Conservation (phyloP, 345 rosid species). For the Triadica sebifera region DNA sequence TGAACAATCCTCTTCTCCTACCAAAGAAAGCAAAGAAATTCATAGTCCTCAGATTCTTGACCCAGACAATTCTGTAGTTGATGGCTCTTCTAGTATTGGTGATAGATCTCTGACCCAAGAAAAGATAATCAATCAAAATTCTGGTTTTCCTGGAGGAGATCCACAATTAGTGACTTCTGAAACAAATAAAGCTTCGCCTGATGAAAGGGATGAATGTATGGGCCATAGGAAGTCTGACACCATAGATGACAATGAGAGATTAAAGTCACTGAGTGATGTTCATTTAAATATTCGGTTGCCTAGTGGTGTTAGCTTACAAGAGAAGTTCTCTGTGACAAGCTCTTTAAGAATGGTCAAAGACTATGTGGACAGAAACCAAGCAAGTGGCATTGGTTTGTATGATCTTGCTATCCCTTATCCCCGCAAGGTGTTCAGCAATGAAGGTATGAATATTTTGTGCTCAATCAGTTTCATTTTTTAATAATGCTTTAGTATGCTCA, state of each 20-base stretch:
- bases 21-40: slow-evolving; percentile 26
- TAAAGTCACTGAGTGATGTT: slow-evolving; percentile 47
- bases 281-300: slow-evolving; percentile 74
- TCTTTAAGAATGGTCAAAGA: slow-evolving; percentile 65
- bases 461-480: neutral
- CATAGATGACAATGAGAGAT: slow-evolving; percentile 14
- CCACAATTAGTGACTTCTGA: slow-evolving; percentile 11
- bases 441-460: slow-evolving; percentile 50
- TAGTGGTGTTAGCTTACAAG: slow-evolving; percentile 59
- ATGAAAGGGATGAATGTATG: slow-evolving; percentile 23
- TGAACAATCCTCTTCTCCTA: slow-evolving; percentile 24
- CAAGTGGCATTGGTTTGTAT: slow-evolving; percentile 44
- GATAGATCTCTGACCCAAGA: slow-evolving; percentile 21
- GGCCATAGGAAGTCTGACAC: slow-evolving; percentile 23
- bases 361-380: slow-evolving; percentile 60
- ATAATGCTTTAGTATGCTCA: neutral
- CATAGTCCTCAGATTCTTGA: slow-evolving; percentile 25
- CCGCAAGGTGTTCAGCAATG: slow-evolving; percentile 68
- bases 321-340: slow-evolving; percentile 60
- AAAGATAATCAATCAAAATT: slow-evolving; percentile 20
- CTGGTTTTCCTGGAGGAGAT: slow-evolving; percentile 23
- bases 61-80: slow-evolving; percentile 28
- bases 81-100: slow-evolving; percentile 25
- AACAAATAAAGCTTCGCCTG: slow-evolving; percentile 22
- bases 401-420: slow-evolving; percentile 91